phyloP scores from a whole-genome alignment of 148 eudicot genomes.

The Chenopodium quinoa region DNA sequence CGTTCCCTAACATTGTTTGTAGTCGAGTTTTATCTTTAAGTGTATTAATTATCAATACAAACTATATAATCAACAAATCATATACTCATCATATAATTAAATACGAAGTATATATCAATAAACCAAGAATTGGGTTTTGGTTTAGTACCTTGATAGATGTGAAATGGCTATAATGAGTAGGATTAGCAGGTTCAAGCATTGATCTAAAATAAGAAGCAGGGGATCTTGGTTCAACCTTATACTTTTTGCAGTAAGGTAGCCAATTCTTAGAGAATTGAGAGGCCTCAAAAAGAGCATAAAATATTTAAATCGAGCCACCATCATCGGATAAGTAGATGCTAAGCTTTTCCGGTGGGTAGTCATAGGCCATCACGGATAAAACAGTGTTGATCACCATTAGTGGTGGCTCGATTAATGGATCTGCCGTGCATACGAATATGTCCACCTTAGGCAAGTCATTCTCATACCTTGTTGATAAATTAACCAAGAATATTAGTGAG shows the following conservation, averaged over 20 bases:
- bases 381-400: slow-evolving; percentile 67
- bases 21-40: too few species aligned
- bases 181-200: slow-evolving; percentile 10
- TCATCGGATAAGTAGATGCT: slow-evolving; percentile 75
- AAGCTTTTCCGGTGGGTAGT: slow-evolving; percentile 58
- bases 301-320: slow-evolving; percentile 68
- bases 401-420: slow-evolving; percentile 62
- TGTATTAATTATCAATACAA: too few species aligned
- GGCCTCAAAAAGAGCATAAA: slow-evolving; percentile 72
- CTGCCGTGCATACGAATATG: slow-evolving; percentile 75
- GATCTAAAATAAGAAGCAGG: slow-evolving; percentile 63
- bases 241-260: slow-evolving; percentile 71
- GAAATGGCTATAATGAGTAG: slow-evolving; percentile 30
- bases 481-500: neutral
- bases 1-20: too few species aligned
- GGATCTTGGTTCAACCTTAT: slow-evolving; percentile 58
- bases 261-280: slow-evolving; percentile 55
- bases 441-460: slow-evolving; percentile 53
- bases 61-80: too few species aligned
- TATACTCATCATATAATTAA: too few species aligned
- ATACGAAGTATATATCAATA: too few species aligned
- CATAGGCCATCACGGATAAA: slow-evolving; percentile 69
- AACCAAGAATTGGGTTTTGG: neutral
- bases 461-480: slow-evolving; percentile 34
- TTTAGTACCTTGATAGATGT: slow-evolving; percentile 47